Conservation (phyloP, 768 basidiomycete species). For the Suillus variegatus region DNA sequence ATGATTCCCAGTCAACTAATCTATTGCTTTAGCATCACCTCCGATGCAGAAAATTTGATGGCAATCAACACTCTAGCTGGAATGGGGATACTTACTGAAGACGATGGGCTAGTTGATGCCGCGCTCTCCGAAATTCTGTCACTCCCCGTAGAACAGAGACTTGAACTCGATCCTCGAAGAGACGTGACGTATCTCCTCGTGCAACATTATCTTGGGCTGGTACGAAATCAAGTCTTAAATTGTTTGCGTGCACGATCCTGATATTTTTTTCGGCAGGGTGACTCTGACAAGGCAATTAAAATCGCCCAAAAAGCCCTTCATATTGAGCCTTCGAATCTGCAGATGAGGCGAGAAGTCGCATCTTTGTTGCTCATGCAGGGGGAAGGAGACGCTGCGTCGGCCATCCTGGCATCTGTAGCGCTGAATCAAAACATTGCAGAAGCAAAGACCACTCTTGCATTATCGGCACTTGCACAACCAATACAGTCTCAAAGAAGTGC, state of each 20-base stretch:
- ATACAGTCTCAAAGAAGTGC: conserved; percentile 43
- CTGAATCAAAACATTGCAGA: conserved; percentile 36
- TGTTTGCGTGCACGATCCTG: neutral
- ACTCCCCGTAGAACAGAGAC: conserved; percentile 65
- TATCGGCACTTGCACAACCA: conserved; percentile 49
- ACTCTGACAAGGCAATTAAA: conserved; percentile 48
- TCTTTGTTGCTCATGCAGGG: conserved; percentile 52
- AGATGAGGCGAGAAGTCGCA: conserved; percentile 56
- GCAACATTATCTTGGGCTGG: conserved; percentile 75
- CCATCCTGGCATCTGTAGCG: conserved; percentile 42
- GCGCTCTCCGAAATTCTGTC: conserved; percentile 79
- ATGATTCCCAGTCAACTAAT: conserved; percentile 7
- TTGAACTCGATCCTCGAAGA: conserved; percentile 65
- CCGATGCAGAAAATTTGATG: conserved; percentile 74
- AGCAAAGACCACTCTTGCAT: conserved; percentile 43
- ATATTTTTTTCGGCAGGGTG: conserved; percentile 39
- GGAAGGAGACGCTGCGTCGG: conserved; percentile 42
- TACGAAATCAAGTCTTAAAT: conserved; percentile 30
- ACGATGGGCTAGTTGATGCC: conserved; percentile 81
- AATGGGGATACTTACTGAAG: conserved; percentile 84
- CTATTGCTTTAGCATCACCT: conserved; percentile 56
- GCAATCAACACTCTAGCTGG: conserved; percentile 85
- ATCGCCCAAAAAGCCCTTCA: conserved; percentile 59
- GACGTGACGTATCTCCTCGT: conserved; percentile 73
- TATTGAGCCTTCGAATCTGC: conserved; percentile 52